phyloP scores from a whole-genome alignment of 164 flowering plant species.

The Pachysandra terminalis region DNA sequence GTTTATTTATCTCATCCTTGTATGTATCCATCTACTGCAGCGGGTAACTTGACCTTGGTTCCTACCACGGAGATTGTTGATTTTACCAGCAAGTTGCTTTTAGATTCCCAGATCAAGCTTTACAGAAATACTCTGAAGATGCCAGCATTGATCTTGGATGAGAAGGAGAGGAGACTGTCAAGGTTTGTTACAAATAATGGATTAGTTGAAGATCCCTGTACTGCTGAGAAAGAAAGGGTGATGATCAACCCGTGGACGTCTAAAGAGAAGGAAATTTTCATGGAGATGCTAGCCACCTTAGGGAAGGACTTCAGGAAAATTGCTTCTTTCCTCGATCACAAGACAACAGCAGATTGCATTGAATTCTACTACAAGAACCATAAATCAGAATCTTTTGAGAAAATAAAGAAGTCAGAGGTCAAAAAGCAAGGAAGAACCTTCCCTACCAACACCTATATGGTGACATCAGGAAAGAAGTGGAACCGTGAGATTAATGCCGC shows the following conservation, averaged over 20 bases:
- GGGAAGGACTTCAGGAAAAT: constrained; percentile 91
- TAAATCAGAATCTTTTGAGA: constrained; percentile 75
- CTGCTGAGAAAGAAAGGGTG: constrained; percentile 77
- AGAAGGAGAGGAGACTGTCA: constrained; percentile 50
- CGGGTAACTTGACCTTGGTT: constrained; percentile 50
- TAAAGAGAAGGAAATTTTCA: constrained; percentile 70
- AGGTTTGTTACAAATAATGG: constrained; percentile 73
- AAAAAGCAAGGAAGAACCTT: constrained; percentile 43
- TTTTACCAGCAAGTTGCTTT: constrained; percentile 51
- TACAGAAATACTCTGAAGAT: constrained; percentile 55
- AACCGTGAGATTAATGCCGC: constrained; percentile 63
- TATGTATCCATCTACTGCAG: constrained; percentile 24
- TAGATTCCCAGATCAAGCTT: constrained; percentile 42
- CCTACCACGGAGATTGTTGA: constrained; percentile 49
- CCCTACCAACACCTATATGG: constrained; percentile 47
- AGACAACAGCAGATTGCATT: constrained; percentile 94
- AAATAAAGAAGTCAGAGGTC: constrained; percentile 40
- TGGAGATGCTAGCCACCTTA: constrained; percentile 58
- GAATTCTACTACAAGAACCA: constrained; percentile 97
- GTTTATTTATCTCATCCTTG: constrained; percentile 1
- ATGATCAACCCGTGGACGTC: constrained; percentile 83
- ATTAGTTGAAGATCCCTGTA: constrained; percentile 82
- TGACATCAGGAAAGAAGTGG: constrained; percentile 71
- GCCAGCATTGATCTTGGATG: constrained; percentile 80
- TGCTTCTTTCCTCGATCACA: constrained; percentile 76